Conservation (phyloP, 2,329 filamentous ascomycete genomes). For the Dothiorella sarmentorum region DNA sequence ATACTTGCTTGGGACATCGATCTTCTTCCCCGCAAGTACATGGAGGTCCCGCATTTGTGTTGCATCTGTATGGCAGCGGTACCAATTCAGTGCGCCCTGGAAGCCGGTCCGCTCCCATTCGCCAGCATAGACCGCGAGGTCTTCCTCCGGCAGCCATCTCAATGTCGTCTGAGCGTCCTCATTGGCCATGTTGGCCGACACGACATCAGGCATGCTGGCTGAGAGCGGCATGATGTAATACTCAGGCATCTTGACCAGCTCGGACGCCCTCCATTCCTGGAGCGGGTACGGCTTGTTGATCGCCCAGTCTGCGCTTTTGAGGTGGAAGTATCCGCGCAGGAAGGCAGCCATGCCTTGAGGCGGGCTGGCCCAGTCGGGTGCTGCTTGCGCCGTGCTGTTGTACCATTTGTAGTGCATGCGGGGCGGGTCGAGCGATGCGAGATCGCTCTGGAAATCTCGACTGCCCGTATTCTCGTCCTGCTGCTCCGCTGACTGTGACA, state of each 20-base stretch:
- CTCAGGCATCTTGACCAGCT: slow-evolving; percentile 58
- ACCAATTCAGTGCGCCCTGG: slow-evolving; percentile 66
- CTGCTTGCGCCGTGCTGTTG: slow-evolving; percentile 51
- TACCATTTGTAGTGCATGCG: slow-evolving; percentile 70
- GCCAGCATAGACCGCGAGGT: slow-evolving; percentile 57
- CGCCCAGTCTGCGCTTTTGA: slow-evolving; percentile 62
- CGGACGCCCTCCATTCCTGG: slow-evolving; percentile 53
- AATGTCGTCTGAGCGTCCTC: slow-evolving; percentile 48
- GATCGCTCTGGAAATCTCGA: slow-evolving; percentile 53
- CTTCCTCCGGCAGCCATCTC: slow-evolving; percentile 57
- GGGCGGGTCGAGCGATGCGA: slow-evolving; percentile 54
- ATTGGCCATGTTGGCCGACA: slow-evolving; percentile 53
- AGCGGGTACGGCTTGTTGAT: slow-evolving; percentile 55
- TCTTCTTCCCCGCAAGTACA: slow-evolving; percentile 57
- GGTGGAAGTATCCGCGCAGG: slow-evolving; percentile 63
- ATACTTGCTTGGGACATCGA: slow-evolving; percentile 60
- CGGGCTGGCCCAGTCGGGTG: slow-evolving; percentile 46
- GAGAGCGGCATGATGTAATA: slow-evolving; percentile 66
- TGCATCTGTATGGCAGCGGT: slow-evolving; percentile 56
- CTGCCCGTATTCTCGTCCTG: slow-evolving; percentile 23
- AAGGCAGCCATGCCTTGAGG: slow-evolving; percentile 56
- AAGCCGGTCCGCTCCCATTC: slow-evolving; percentile 63
- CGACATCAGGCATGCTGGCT: slow-evolving; percentile 57
- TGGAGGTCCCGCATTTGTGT: slow-evolving; percentile 51
- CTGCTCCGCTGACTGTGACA: slow-evolving; percentile 16